These are phyloP conservation scores for Cryphonectria carpinicola DNA, from an alignment of 2,329 filamentous ascomycete genomes.

Conservation along the genomic window DNA sequence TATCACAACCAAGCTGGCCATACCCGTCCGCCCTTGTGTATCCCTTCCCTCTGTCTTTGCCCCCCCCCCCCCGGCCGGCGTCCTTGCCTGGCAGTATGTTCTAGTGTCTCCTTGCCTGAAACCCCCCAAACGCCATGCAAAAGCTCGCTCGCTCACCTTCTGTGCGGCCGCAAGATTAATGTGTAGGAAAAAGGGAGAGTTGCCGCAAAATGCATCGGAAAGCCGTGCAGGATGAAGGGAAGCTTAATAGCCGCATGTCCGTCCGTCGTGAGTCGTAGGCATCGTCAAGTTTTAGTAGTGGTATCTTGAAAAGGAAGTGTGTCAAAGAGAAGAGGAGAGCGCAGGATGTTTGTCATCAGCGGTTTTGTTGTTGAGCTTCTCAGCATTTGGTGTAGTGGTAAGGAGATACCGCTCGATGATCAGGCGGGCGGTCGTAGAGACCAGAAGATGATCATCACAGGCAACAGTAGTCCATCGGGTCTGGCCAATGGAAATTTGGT, in stretches of 20 bases:
- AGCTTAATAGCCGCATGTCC: conserved; percentile 18
- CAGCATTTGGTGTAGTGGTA: neutral
- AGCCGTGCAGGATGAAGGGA: conserved; percentile 10
- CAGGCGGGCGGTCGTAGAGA: neutral
- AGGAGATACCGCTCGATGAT: neutral
- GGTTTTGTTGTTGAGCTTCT: neutral
- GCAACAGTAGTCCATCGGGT: conserved; percentile 2
- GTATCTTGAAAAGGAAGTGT: conserved; percentile 26
- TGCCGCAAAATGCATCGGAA: conserved; percentile 22
- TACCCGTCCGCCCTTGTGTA: conserved; percentile 18
- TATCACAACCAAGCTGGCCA: neutral
- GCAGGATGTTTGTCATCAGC: neutral
- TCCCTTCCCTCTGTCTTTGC: neutral
- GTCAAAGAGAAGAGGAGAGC: conserved; percentile 21
- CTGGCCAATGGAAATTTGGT: neutral
- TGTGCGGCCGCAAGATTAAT: conserved; percentile 20
- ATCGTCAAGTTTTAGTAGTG: conserved; percentile 23
- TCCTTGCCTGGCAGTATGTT: conserved; percentile 11
- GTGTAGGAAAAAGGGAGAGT: conserved; percentile 13
- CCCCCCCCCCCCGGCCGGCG: neutral
- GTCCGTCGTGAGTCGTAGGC: conserved; percentile 24
- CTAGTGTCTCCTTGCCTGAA: conserved; percentile 11
- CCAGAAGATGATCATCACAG: conserved; percentile 14
- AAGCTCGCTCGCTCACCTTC: conserved; percentile 7
- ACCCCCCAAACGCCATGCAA: conserved; percentile 25